These are phyloP conservation scores for Pelargonium australe DNA, from an alignment of 441 rosid genomes.

Conservation along the genomic window DNA sequence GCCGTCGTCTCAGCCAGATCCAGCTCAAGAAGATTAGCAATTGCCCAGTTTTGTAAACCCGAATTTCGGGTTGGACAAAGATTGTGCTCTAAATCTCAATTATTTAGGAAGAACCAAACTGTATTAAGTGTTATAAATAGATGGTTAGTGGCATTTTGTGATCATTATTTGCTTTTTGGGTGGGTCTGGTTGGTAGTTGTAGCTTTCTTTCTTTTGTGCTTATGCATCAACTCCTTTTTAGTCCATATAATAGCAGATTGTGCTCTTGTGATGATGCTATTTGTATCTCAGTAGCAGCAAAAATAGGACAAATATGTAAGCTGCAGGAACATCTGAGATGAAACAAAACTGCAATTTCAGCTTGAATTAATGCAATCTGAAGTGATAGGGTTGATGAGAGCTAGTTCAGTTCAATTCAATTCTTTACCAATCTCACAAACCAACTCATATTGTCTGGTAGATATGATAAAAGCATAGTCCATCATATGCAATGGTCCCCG, in stretches of 20 bases:
- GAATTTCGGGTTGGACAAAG: slow-evolving; percentile 20
- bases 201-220: too few species aligned
- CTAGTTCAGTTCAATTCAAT: not conserved
- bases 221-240: not conserved
- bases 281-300: not conserved
- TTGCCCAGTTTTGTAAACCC: slow-evolving; percentile 22
- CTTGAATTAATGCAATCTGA: not conserved
- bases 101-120: slow-evolving; percentile 27
- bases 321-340: not conserved
- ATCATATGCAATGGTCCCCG: not conserved
- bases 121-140: slow-evolving; percentile 13
- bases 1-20: slow-evolving; percentile 30
- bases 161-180: not conserved
- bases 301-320: too few species aligned
- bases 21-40: slow-evolving; percentile 27
- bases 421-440: too few species aligned
- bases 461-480: not conserved
- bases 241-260: not conserved
- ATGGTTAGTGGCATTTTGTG: not conserved
- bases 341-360: not conserved
- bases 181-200: too few species aligned
- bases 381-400: not conserved
- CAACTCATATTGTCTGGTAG: not conserved
- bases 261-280: not conserved
- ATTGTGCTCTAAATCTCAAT: slow-evolving; percentile 20